Conservation (phyloP, 495 filamentous ascomycete species). For the Saxophila tyrrhenica region DNA sequence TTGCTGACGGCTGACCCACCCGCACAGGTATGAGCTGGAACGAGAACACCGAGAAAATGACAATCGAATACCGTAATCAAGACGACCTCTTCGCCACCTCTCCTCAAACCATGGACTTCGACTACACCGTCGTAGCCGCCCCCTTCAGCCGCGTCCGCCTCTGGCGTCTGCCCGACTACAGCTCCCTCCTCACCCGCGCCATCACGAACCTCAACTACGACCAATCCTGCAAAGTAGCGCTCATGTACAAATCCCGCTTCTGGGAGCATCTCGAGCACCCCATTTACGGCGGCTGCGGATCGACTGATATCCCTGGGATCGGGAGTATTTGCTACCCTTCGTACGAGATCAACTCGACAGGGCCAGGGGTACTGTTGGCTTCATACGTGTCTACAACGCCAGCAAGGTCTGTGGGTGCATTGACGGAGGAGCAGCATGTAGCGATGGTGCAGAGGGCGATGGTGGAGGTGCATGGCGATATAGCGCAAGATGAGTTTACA, state of each 20-base stretch:
- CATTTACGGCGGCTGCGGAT: constrained; percentile 51
- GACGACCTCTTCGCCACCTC: constrained; percentile 15
- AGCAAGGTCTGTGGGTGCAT: constrained; percentile 35
- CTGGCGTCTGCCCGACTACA: constrained; percentile 34
- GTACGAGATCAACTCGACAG: constrained; percentile 50
- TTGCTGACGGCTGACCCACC: neutral
- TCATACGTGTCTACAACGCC: constrained; percentile 40
- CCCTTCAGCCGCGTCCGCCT: constrained; percentile 46
- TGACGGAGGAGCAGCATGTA: constrained; percentile 44
- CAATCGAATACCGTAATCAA: constrained; percentile 15
- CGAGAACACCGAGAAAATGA: constrained; percentile 21
- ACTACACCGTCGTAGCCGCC: constrained; percentile 53
- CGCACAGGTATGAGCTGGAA: constrained; percentile 29
- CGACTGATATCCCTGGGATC: constrained; percentile 47
- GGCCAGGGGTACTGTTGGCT: constrained; percentile 52
- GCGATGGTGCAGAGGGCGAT: constrained; percentile 45
- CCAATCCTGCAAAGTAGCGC: constrained; percentile 51
- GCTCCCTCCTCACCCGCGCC: constrained; percentile 43
- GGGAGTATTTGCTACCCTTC: constrained; percentile 51
- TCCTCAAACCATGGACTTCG: constrained; percentile 35
- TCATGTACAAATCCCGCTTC: constrained; percentile 54
- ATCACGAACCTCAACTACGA: constrained; percentile 49
- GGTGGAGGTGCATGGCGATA: constrained; percentile 48
- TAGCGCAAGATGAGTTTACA: constrained; percentile 46
- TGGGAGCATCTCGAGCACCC: constrained; percentile 54